These are phyloP conservation scores for Aureobasidium sp. DNA, from an alignment of 2,329 filamentous ascomycete species.

Conservation along the genomic window DNA sequence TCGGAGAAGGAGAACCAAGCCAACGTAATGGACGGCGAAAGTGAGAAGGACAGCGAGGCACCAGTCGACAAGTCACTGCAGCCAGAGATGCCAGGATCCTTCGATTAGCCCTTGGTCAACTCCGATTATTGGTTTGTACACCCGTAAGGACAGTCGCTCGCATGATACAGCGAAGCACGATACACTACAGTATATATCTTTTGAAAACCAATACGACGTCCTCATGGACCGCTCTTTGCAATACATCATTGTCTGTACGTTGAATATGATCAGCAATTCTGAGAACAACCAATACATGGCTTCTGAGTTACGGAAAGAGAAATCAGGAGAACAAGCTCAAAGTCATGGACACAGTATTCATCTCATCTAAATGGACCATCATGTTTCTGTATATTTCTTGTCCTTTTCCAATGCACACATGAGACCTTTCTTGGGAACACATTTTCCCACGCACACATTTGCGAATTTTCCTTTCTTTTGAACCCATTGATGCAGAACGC, in stretches of 20 bases:
- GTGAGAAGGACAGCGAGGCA: background rate
- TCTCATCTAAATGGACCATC: too few species aligned
- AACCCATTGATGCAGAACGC: too few species aligned
- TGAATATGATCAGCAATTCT: too few species aligned
- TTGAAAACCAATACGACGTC: background rate
- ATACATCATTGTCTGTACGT: background rate
- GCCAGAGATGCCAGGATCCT: slow-evolving; percentile 10
- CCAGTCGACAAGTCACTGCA: background rate
- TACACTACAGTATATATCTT: background rate
- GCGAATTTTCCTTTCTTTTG: too few species aligned
- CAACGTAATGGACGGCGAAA: background rate
- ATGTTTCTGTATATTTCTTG: too few species aligned
- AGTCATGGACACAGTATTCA: too few species aligned
- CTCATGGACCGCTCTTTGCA: background rate
- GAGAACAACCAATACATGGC: background rate
- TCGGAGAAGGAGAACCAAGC: background rate
- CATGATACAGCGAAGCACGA: background rate
- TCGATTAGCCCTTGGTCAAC: background rate
- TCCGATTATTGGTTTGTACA: background rate
- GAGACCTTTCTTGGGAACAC: too few species aligned
- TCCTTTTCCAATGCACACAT: too few species aligned
- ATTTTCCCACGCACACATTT: too few species aligned
- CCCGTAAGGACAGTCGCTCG: background rate
- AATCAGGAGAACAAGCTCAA: too few species aligned
- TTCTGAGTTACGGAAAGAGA: too few species aligned